phyloP scores from a whole-genome alignment of 1,284 basidiomycete genomes.

The Apiotrichum montevideense region DNA sequence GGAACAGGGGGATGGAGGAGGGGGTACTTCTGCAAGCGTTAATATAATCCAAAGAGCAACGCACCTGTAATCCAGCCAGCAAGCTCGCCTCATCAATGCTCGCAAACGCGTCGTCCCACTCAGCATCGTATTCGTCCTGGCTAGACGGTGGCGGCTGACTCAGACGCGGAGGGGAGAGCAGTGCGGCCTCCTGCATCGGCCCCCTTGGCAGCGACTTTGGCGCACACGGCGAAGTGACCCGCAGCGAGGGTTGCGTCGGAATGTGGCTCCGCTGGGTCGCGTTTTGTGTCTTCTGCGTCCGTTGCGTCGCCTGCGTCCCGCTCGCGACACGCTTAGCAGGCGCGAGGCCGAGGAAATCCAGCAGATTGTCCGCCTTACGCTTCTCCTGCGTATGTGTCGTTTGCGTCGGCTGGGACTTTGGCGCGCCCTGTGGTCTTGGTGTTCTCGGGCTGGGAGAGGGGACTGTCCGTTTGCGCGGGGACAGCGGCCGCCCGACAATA shows the following conservation, averaged over 20 bases:
- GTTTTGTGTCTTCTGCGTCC: background rate
- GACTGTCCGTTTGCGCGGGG: constrained; percentile 7
- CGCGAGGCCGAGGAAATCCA: constrained; percentile 1
- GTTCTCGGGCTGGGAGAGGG: too few relatives aligned
- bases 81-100: constrained; percentile 29
- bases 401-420: background rate
- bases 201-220: background rate
- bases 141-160: background rate
- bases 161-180: background rate
- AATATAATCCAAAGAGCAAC: constrained; percentile 14
- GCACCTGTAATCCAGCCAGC: background rate
- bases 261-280: background rate
- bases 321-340: constrained; percentile 2
- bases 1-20: constrained; percentile 33
- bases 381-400: background rate
- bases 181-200: background rate
- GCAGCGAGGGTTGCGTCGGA: too few relatives aligned
- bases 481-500: background rate
- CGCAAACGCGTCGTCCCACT: constrained; percentile 34
- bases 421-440: too few relatives aligned
- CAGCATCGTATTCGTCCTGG: constrained; percentile 27
- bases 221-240: background rate
- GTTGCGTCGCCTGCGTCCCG: background rate
- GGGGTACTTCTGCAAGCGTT: constrained; percentile 28
- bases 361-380: background rate